Percentiles rank a stretch among this genome's conserved stretches.
phyloP scores from a whole-genome alignment of 2,329 filamentous ascomycete genomes.

The Fusarium clavum region DNA sequence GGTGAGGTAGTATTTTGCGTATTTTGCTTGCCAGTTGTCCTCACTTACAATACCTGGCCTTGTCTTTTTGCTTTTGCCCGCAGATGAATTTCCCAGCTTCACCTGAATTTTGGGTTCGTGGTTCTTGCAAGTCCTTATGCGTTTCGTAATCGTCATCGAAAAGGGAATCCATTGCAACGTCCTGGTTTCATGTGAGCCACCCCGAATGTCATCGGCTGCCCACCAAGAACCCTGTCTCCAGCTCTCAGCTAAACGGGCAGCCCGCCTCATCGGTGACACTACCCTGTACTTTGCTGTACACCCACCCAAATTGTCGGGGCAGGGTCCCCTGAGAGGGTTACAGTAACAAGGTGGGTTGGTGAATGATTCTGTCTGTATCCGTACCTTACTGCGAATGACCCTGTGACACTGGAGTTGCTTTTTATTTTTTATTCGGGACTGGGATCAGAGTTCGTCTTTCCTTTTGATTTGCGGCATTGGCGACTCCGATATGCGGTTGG shows the following conservation, averaged over 20 bases:
- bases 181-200: slow-evolving; percentile 37
- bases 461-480: slow-evolving; percentile 14
- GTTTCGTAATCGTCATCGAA: slow-evolving; percentile 36
- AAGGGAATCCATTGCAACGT: slow-evolving; percentile 17
- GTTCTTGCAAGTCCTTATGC: slow-evolving; percentile 13
- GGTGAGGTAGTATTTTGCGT: neutral
- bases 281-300: slow-evolving; percentile 16
- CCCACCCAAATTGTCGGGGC: slow-evolving; percentile 6
- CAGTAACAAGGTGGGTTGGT: neutral
- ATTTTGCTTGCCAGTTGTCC: neutral
- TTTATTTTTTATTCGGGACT: neutral
- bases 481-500: slow-evolving; percentile 10
- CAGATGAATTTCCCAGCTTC: neutral
- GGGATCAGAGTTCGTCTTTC: neutral
- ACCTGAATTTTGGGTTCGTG: slow-evolving; percentile 5
- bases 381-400: neutral
- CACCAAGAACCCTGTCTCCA: slow-evolving; percentile 31
- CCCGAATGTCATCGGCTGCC: slow-evolving; percentile 37
- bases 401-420: neutral
- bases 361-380: neutral
- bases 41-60: neutral
- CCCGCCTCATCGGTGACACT: slow-evolving; percentile 40
- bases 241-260: slow-evolving; percentile 35
- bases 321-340: slow-evolving; percentile 21
- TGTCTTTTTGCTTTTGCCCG: neutral